Percentiles rank a stretch among this genome's conserved stretches.
Evolutionary conservation across 2,329 filamentous ascomycete species (phyloP).

Genomic region (Colletotrichum caudatum): DNA sequence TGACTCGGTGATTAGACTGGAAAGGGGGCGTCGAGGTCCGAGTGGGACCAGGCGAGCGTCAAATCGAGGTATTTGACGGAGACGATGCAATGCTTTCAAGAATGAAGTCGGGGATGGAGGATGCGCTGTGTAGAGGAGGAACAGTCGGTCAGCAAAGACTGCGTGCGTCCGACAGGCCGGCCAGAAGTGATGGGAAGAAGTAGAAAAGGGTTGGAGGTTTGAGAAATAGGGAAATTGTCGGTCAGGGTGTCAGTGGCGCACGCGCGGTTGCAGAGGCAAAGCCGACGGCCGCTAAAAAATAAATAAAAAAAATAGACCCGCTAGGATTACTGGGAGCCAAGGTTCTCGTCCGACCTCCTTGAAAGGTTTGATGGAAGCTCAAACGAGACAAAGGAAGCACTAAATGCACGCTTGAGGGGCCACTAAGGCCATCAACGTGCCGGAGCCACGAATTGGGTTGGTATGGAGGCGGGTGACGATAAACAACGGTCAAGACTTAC

Average conservation of each 20-base stretch:
- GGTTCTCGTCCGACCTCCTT: slow-evolving; percentile 14
- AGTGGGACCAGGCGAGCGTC: slow-evolving; percentile 16
- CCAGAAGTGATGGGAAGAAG: slow-evolving; percentile 38
- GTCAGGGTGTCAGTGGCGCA: slow-evolving; percentile 41
- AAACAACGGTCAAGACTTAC: slow-evolving; percentile 38
- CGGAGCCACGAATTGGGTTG: slow-evolving; percentile 34
- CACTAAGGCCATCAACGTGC: slow-evolving; percentile 25
- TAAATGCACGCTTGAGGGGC: slow-evolving; percentile 33
- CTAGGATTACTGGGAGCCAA: slow-evolving; percentile 22
- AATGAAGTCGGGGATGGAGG: slow-evolving; percentile 16
- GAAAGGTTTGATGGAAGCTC: slow-evolving; percentile 30
- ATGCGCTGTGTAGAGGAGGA: slow-evolving; percentile 11
- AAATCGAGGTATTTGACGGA: not conserved
- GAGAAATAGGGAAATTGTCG: slow-evolving; percentile 37
- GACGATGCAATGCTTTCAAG: slow-evolving; percentile 23
- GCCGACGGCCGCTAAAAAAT: slow-evolving; percentile 36
- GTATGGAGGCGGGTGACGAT: slow-evolving; percentile 16
- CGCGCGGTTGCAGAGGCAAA: slow-evolving; percentile 28
- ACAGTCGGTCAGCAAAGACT: slow-evolving; percentile 34
- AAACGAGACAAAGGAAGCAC: slow-evolving; percentile 25
- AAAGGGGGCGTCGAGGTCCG: slow-evolving; percentile 21
- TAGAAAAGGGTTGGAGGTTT: slow-evolving; percentile 28
- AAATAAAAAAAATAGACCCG: slow-evolving; percentile 17
- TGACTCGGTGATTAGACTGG: slow-evolving; percentile 13
- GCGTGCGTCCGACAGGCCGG: slow-evolving; percentile 6